Evolutionary conservation across 148 eudicot genomes (phyloP), one percentile per base, ranked within the genome.

Genomic region (Talinum fruticosum): DNA sequence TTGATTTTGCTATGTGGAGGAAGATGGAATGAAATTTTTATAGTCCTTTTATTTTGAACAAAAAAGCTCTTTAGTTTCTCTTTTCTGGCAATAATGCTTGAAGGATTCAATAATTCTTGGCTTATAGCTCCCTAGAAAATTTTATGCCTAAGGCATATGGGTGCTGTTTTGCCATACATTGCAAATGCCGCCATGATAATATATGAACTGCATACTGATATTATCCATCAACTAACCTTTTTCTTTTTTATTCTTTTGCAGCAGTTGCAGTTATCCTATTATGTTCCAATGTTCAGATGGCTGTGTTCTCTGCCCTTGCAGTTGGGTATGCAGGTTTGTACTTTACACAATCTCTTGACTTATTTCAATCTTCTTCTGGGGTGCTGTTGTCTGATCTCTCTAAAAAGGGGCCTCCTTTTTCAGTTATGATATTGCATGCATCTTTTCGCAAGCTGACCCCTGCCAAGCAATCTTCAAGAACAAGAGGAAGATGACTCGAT

Each of bases 361-460:
- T 33, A 44, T 28, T 24, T 44, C 38, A 28, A 30, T 33, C 47
- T 75, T 29, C 14, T 19, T 66, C 49, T 70, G 38, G 38, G 53
- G 49, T 23, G 53, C 57, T 66, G 0, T n/a, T n/a, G n/a, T 41
- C 74, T 66, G 70, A 4, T 41, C 34, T 8, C 16, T 5, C 29
- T 14, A 35, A 49, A 10, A 35, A 23, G 8, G 6, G 67, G 37
- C 15, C 2, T 24, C 19, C 29, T 69, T 67, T 69, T 73, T 69
- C 87, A 93, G 98, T 80, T 35, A 76, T 92, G 87, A 83, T 93
- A 69, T 77, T 91, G 71, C 98, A 93, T 47, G 94, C 98, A 7
- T 91, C 98, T 51, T 90, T 89, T 45, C 92, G 93, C 82, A 93
- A 90, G 85, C 88, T 93, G 81, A 90, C 93, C n/a, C n/a, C n/a